Base-by-base conservation (phyloP, 1,284 basidiomycete species). In the Waitea zeae region DNA sequence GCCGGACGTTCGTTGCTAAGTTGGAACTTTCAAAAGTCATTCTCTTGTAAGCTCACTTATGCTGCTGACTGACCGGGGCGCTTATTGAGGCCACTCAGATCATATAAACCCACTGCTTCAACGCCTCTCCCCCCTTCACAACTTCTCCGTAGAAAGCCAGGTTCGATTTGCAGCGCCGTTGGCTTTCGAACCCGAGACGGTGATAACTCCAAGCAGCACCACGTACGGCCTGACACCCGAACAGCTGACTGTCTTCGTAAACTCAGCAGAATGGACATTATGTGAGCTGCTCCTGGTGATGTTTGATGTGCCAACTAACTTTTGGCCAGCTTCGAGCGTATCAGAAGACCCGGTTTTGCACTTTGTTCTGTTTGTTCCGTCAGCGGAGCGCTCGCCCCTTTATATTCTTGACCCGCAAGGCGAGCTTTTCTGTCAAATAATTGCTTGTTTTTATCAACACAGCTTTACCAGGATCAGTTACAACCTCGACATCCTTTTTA, bases 221-320 rank as follows among this genome's bases (percentile, higher is more conserved):
- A 48, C 50, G 0, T 72, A 72, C 51, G 67, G 70, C 0, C 54
- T 95, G 27, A 72, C 71, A 11, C 70, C 74, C 37, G 86, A 89
- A 44, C 73, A 89, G 44, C 62, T 92, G 38, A 87, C 80, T 15
- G 72, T 89, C 0, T 98, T 98, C 47, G 67, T 98, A 36, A 98
- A 98, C 48, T 88, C 88, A 3, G 92, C 89, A 12, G 82, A 90
- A 49, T 98, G 93, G 93, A 83, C 77, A 12, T 53, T 98, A 30
- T 86, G 88, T 90, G 46, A 53, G 66, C 20, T 7, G 13, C 20
- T 24, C 17, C 5, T 30, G 28, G 3, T 29, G 14, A 3, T 38
- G 31, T 14, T 20, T 35, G 14, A 27, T 35, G 36, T 13, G 26
- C 18, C 19, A 27, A 20, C 44, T 9, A 17, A 12, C 36, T 24